Percentiles rank a stretch among this genome's conserved stretches.
These are phyloP conservation scores for Saksenaea vasiformis DNA, from an alignment of 371 early-diverging fungal genomes.

Conservation along the genomic window DNA sequence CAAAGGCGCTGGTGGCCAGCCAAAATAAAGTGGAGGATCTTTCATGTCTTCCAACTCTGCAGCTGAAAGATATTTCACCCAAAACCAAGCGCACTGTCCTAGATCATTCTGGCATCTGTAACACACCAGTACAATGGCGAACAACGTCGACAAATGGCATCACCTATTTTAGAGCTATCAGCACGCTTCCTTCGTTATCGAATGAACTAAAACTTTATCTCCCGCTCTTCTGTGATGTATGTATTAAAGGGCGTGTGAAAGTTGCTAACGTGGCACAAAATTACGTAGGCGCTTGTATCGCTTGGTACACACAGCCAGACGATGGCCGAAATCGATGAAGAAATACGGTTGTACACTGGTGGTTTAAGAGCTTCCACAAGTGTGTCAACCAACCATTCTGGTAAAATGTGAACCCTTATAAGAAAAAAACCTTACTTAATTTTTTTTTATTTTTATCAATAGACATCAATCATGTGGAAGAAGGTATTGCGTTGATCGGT, in stretches of 20 bases:
- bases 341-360: slow-evolving; percentile 84
- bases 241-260: slow-evolving; percentile 10
- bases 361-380: slow-evolving; percentile 76
- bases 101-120: slow-evolving; percentile 62
- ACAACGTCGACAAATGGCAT: slow-evolving; percentile 89
- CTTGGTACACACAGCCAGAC: slow-evolving; percentile 78
- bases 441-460: slow-evolving; percentile 1
- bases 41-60: slow-evolving; percentile 81
- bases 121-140: slow-evolving; percentile 75
- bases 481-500: slow-evolving; percentile 59
- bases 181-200: slow-evolving; percentile 62
- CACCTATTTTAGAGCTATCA: slow-evolving; percentile 82
- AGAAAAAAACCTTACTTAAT: not conserved
- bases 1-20: slow-evolving; percentile 59
- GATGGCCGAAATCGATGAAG: slow-evolving; percentile 88
- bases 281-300: slow-evolving; percentile 66
- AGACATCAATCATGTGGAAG: slow-evolving; percentile 58
- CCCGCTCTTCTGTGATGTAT: slow-evolving; percentile 78
- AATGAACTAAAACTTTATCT: slow-evolving; percentile 72
- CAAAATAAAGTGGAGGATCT: slow-evolving; percentile 82
- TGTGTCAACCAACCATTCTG: slow-evolving; percentile 67
- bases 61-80: slow-evolving; percentile 71
- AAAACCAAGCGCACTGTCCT: slow-evolving; percentile 66
- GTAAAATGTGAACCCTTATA: slow-evolving; percentile 22
- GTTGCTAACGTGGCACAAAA: not conserved